phyloP scores from a whole-genome alignment of 495 filamentous ascomycete genomes.

The Bryoglossum gracile region DNA sequence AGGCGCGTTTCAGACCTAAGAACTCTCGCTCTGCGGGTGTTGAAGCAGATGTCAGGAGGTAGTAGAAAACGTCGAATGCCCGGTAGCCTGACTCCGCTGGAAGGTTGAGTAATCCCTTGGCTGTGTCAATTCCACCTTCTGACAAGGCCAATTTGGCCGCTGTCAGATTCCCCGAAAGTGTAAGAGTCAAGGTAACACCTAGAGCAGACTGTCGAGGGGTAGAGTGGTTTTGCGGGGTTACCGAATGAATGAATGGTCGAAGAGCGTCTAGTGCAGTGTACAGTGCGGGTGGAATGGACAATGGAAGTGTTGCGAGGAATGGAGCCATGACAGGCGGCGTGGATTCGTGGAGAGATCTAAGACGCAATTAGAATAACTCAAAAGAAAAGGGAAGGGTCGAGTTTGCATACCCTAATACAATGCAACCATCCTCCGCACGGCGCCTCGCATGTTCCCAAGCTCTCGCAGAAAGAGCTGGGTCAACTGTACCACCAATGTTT shows the following conservation, averaged over 20 bases:
- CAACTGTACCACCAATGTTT: conserved; percentile 66
- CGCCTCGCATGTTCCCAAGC: conserved; percentile 97
- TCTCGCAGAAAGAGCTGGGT: conserved; percentile 66
- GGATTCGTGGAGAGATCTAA: conserved; percentile 79
- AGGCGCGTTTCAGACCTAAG: conserved; percentile 73
- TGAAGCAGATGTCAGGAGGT: conserved; percentile 81
- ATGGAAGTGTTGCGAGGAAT: conserved; percentile 72
- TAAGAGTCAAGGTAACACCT: conserved; percentile 72
- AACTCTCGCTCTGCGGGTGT: conserved; percentile 89
- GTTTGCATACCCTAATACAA: conserved; percentile 69
- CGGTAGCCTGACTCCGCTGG: conserved; percentile 74
- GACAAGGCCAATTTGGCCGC: conserved; percentile 72
- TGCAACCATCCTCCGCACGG: conserved; percentile 91
- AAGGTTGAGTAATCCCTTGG: conserved; percentile 72
- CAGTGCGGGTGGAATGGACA: conserved; percentile 64
- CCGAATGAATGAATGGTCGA: conserved; percentile 76
- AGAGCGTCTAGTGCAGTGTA: conserved; percentile 71
- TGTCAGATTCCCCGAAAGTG: conserved; percentile 69
- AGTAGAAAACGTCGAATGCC: conserved; percentile 99
- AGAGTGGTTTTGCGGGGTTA: conserved; percentile 84
- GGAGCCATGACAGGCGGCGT: conserved; percentile 78
- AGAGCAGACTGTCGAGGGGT: conserved; percentile 75
- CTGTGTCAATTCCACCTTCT: conserved; percentile 79
- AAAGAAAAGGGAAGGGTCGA: background rate
- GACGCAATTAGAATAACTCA: conserved; percentile 20